Evolutionary conservation across 177 flowering plant species (phyloP).

Genomic region (Vitis hybrid): DNA sequence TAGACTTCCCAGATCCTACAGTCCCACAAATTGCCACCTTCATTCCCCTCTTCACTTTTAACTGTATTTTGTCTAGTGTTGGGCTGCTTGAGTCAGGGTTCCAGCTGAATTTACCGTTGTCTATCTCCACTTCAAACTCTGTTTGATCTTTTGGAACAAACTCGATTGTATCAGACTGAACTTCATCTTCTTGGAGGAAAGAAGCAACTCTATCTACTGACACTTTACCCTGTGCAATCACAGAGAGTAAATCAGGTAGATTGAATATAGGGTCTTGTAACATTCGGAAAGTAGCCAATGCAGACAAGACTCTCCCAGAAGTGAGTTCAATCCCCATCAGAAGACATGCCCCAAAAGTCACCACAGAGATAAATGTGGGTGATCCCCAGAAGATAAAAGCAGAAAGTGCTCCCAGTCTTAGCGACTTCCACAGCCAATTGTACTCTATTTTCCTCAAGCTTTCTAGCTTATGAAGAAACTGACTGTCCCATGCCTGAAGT

Average conservation of each 20-base stretch:
- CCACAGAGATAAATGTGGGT: conserved; percentile 81
- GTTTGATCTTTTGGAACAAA: conserved; percentile 51
- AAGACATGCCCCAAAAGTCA: conserved; percentile 80
- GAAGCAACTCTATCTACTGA: conserved; percentile 83
- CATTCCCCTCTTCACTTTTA: conserved; percentile 79
- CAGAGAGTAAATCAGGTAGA: conserved; percentile 82
- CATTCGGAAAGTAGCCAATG: conserved; percentile 96
- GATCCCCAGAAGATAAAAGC: conserved; percentile 96
- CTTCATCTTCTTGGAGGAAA: conserved; percentile 83
- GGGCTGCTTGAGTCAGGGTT: conserved; percentile 46
- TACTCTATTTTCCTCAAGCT: conserved; percentile 62
- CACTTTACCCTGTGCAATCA: conserved; percentile 83
- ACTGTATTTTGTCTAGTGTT: conserved; percentile 63
- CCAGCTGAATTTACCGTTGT: conserved; percentile 79
- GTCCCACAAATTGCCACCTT: conserved; percentile 95
- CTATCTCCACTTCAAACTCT: conserved; percentile 56
- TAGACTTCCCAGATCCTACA: conserved; percentile 94
- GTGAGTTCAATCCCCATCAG: conserved; percentile 81
- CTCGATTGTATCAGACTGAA: conserved; percentile 60
- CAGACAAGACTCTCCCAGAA: conserved; percentile 92
- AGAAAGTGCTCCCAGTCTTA: conserved; percentile 52
- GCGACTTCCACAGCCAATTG: conserved; percentile 78
- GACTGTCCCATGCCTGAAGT: conserved; percentile 95
- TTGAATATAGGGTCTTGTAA: conserved; percentile 91
- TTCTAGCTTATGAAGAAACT: conserved; percentile 66